Conservation (phyloP, 192 early-diverging fungal genomes). For the Gamsiella multidivaricata region DNA sequence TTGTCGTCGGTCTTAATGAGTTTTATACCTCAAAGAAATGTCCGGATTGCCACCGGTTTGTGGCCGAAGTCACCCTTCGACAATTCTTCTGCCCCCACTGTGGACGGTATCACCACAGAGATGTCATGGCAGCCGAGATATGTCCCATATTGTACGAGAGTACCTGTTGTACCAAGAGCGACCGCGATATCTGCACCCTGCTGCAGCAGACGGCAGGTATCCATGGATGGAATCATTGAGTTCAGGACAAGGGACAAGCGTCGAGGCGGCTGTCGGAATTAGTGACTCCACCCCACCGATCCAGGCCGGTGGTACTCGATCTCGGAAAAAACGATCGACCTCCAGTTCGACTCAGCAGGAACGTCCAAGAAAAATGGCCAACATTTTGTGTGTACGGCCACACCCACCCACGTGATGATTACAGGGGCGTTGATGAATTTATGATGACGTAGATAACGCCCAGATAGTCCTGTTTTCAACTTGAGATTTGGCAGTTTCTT, state of each 20-base stretch:
- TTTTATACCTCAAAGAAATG: slow-evolving; percentile 13
- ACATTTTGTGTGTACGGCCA: neutral
- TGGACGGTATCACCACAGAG: too few relatives aligned
- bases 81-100: too few relatives aligned
- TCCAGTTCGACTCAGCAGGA: neutral
- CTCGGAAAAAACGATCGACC: neutral
- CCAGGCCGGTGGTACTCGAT: neutral
- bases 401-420: slow-evolving; percentile 7
- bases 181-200: neutral
- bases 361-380: neutral
- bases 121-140: slow-evolving; percentile 13
- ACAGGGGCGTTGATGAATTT: neutral
- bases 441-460: slow-evolving; percentile 1
- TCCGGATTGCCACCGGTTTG: too few relatives aligned
- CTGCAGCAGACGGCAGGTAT: slow-evolving; percentile 1
- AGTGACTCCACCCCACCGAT: neutral
- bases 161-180: neutral
- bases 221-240: neutral
- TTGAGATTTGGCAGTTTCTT: too few relatives aligned
- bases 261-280: neutral
- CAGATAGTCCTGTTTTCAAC: neutral
- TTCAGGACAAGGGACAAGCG: neutral
- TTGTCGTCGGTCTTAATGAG: slow-evolving; percentile 8
- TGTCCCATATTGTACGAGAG: slow-evolving; percentile 5
- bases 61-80: too few relatives aligned